These are phyloP conservation scores for Dendrobium chrysotoxum DNA, from an alignment of 106 monocot species.

Conservation along the genomic window DNA sequence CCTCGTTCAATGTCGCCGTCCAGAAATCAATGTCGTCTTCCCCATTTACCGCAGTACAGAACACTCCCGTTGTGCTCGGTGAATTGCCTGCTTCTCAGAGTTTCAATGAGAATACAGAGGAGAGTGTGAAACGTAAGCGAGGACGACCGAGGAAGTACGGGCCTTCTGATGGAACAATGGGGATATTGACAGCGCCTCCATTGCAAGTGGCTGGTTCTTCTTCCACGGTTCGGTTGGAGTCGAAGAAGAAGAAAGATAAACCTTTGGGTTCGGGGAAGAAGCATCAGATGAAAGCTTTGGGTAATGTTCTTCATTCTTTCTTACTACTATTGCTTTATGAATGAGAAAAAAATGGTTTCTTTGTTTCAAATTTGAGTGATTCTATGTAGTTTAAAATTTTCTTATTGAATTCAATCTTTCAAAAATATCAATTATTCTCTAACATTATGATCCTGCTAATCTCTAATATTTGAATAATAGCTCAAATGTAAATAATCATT, in stretches of 20 bases:
- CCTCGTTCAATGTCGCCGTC: not conserved
- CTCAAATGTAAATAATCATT: too few species aligned
- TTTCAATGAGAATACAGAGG: not conserved
- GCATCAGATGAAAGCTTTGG: slow-evolving; percentile 50
- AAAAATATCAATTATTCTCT: too few species aligned
- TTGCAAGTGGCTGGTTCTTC: not conserved
- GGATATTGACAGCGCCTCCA: not conserved
- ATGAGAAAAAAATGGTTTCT: not conserved
- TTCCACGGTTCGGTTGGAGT: slow-evolving; percentile 12
- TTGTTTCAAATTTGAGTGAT: not conserved
- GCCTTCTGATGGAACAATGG: not conserved
- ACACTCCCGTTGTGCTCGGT: not conserved
- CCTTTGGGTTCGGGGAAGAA: slow-evolving; percentile 48
- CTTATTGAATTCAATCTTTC: too few species aligned
- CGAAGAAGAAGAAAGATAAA: slow-evolving; percentile 31
- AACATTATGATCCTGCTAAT: too few species aligned
- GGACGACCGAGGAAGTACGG: not conserved
- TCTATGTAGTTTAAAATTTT: not conserved
- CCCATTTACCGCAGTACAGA: not conserved
- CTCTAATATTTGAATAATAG: too few species aligned
- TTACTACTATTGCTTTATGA: not conserved
- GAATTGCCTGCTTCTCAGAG: not conserved
- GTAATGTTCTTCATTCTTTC: slow-evolving; percentile 13
- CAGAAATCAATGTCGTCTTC: not conserved
- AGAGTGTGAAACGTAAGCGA: not conserved